Percentiles rank a stretch among this genome's conserved stretches.
These are phyloP conservation scores for Fusarium globosum DNA, from an alignment of 2,329 filamentous ascomycete species.

Conservation along the genomic window DNA sequence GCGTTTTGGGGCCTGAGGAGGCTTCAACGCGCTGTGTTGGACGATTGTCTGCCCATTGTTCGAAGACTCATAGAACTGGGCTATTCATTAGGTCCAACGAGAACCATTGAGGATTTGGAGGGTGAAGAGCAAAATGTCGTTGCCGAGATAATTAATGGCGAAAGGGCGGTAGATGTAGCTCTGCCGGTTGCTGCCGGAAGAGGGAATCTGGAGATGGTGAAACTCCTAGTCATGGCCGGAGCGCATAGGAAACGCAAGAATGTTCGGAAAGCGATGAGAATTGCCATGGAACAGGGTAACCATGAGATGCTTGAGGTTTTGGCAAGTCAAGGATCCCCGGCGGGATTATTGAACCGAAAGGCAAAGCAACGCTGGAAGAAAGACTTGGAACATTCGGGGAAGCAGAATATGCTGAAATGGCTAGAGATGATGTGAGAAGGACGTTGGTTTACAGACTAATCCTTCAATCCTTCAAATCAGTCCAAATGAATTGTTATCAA, in stretches of 20 bases:
- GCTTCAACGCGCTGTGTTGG: neutral
- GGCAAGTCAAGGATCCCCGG: neutral
- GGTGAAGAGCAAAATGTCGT: neutral
- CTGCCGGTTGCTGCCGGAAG: neutral
- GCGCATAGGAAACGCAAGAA: neutral
- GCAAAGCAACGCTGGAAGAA: neutral
- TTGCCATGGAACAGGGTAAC: neutral
- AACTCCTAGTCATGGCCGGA: neutral
- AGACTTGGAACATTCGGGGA: neutral
- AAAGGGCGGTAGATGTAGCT: neutral
- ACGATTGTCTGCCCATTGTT: neutral
- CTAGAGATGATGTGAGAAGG: neutral
- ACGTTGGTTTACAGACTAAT: neutral
- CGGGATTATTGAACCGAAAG: neutral
- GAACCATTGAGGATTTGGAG: neutral
- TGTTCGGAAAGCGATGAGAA: neutral
- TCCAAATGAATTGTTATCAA: neutral
- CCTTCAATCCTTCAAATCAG: neutral
- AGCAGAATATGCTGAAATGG: neutral
- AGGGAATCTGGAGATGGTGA: neutral
- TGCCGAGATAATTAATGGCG: neutral
- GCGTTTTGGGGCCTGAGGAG: neutral
- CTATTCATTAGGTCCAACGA: neutral
- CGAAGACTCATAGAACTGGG: neutral
- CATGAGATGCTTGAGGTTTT: neutral